These are phyloP conservation scores for Clarireedia homoeocarpa DNA, from an alignment of 2,329 filamentous ascomycete genomes.

Conservation along the genomic window DNA sequence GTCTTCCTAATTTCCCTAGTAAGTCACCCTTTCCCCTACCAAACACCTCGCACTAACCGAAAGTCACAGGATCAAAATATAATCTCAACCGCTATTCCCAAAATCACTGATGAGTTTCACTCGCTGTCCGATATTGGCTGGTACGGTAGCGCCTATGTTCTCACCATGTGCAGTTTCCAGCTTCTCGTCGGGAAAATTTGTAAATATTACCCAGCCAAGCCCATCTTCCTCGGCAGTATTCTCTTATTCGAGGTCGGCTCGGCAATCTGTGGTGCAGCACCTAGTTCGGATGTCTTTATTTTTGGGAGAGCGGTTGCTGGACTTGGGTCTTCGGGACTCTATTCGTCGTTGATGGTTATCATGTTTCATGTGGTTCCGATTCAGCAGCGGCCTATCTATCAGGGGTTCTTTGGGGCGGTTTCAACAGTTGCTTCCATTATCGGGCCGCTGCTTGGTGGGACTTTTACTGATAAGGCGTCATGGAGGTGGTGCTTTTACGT, in stretches of 20 bases:
- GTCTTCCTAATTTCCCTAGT: slow-evolving; percentile 38
- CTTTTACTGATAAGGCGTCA: slow-evolving; percentile 29
- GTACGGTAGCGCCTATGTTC: slow-evolving; percentile 50
- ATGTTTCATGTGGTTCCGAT: neutral
- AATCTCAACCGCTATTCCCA: slow-evolving; percentile 44
- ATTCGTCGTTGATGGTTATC: slow-evolving; percentile 27
- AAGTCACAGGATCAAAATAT: neutral
- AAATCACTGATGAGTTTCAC: slow-evolving; percentile 45
- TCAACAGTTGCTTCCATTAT: slow-evolving; percentile 15
- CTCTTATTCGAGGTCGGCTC: slow-evolving; percentile 32
- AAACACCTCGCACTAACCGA: neutral
- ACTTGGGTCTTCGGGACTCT: slow-evolving; percentile 35
- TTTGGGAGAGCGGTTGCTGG: slow-evolving; percentile 37
- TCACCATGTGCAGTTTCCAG: slow-evolving; percentile 34
- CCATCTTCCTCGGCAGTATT: slow-evolving; percentile 27
- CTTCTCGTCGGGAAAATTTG: slow-evolving; percentile 27
- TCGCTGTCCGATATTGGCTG: slow-evolving; percentile 42
- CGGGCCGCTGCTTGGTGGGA: slow-evolving; percentile 27
- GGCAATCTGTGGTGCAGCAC: slow-evolving; percentile 26
- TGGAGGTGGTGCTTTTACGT: slow-evolving; percentile 29
- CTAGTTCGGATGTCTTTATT: slow-evolving; percentile 34
- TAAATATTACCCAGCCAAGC: slow-evolving; percentile 29
- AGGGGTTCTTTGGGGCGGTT: slow-evolving; percentile 17
- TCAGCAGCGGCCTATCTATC: neutral
- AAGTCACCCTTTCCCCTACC: neutral